Evolutionary conservation across 2,329 filamentous ascomycete species (phyloP).

Genomic region (Mariannaea elegans): DNA sequence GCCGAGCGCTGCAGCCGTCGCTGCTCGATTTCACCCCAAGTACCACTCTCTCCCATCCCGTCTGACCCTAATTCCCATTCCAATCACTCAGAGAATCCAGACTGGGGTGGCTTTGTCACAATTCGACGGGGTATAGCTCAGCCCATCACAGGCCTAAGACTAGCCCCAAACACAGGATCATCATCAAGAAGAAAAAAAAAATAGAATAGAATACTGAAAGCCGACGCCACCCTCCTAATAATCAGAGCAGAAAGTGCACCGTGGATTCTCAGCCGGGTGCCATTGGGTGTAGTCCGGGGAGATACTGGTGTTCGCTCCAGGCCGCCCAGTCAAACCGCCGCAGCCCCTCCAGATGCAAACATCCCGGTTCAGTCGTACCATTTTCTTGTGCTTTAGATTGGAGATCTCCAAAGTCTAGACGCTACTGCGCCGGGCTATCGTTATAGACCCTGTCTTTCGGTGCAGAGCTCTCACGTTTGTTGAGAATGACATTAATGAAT

Average conservation of each 20-base stretch:
- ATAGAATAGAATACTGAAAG: constrained; percentile 6
- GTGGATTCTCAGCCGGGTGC: constrained; percentile 28
- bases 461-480: constrained; percentile 30
- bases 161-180: constrained; percentile 9
- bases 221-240: constrained; percentile 12
- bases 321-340: constrained; percentile 34
- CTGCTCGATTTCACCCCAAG: constrained; percentile 13
- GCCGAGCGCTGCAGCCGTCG: constrained; percentile 31
- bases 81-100: constrained; percentile 3
- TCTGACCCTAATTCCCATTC: neutral
- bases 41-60: neutral
- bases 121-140: neutral
- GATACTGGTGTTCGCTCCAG: constrained; percentile 30
- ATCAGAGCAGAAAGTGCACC: constrained; percentile 19
- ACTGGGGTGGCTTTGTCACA: neutral
- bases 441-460: constrained; percentile 35
- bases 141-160: constrained; percentile 7
- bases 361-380: constrained; percentile 40
- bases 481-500: constrained; percentile 16
- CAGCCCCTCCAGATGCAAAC: constrained; percentile 30
- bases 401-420: constrained; percentile 41
- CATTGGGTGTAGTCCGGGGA: constrained; percentile 31
- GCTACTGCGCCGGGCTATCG: constrained; percentile 39
- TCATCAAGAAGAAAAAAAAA: constrained; percentile 9
- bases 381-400: constrained; percentile 40